Conservation (phyloP, 2,329 filamentous ascomycete genomes). For the Fusarium tjaetaba region DNA sequence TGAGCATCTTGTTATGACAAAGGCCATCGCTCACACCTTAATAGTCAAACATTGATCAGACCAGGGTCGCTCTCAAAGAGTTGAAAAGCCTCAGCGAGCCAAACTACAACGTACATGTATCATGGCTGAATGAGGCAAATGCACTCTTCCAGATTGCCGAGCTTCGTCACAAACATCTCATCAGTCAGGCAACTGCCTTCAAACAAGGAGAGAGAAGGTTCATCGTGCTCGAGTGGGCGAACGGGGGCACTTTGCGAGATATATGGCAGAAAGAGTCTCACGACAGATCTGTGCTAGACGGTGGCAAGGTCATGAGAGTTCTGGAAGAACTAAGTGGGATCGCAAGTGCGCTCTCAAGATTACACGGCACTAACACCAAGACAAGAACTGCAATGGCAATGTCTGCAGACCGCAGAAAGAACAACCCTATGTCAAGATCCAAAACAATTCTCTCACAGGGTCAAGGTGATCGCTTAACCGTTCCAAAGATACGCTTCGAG, state of each 20-base stretch:
- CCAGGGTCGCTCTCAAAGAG: slow-evolving; percentile 15
- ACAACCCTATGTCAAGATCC: neutral
- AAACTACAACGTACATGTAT: neutral
- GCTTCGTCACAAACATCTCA: slow-evolving; percentile 12
- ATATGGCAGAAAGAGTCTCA: neutral
- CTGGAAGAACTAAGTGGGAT: slow-evolving; percentile 22
- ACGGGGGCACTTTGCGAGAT: slow-evolving; percentile 24
- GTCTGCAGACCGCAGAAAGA: neutral
- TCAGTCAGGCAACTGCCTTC: slow-evolving; percentile 17
- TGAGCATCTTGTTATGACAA: neutral
- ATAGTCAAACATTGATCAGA: neutral
- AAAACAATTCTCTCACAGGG: neutral
- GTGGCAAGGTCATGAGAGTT: neutral
- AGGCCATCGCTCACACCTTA: neutral
- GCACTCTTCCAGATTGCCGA: slow-evolving; percentile 16
- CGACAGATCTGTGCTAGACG: neutral
- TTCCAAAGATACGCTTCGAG: neutral
- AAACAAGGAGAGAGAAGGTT: neutral
- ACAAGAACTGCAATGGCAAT: neutral
- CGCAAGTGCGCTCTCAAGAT: slow-evolving; percentile 6
- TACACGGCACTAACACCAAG: slow-evolving; percentile 2
- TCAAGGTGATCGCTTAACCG: neutral
- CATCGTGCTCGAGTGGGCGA: slow-evolving; percentile 30
- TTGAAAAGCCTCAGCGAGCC: slow-evolving; percentile 3
- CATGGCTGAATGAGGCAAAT: neutral